Conservation (phyloP, 345 rosid species). For the Eucalyptus regnans region DNA sequence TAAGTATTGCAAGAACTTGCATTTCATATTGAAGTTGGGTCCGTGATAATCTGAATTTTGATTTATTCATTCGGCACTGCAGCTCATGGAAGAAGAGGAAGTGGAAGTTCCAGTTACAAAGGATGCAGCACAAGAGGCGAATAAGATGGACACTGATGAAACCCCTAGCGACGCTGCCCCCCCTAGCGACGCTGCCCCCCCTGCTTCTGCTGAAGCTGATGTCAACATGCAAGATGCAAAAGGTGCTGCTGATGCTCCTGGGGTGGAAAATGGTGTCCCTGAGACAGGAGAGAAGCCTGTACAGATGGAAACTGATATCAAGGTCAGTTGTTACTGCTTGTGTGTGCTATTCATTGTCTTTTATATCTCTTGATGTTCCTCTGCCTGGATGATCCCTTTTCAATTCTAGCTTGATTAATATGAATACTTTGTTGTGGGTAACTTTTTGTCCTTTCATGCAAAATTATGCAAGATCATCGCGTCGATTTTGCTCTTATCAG, state of each 20-base stretch:
- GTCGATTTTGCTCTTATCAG: background rate
- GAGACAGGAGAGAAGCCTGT: slow-evolving; percentile 63
- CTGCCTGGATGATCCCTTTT: background rate
- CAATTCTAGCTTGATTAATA: background rate
- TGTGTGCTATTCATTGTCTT: background rate
- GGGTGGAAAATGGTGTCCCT: slow-evolving; percentile 65
- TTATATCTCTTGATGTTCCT: background rate
- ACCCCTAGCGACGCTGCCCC: slow-evolving; percentile 16
- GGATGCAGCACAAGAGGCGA: slow-evolving; percentile 35
- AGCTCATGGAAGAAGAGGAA: slow-evolving; percentile 96
- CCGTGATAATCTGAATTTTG: background rate
- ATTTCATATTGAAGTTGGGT: background rate
- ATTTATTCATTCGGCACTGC: background rate
- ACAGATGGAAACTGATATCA: slow-evolving; percentile 78
- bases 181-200: slow-evolving; percentile 16
- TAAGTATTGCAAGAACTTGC: slow-evolving; percentile 11
- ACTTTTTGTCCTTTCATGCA: background rate
- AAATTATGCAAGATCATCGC: background rate
- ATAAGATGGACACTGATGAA: slow-evolving; percentile 81
- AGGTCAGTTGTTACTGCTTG: slow-evolving; percentile 21
- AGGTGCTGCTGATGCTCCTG: slow-evolving; percentile 27
- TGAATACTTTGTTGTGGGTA: background rate
- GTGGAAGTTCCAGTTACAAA: slow-evolving; percentile 61
- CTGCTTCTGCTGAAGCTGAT: slow-evolving; percentile 50
- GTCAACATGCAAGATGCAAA: slow-evolving; percentile 66